Evolutionary conservation across 805 yeast genomes (phyloP), one percentile per base, ranked within the genome.

Genomic region (Suhomyces emberorum): DNA sequence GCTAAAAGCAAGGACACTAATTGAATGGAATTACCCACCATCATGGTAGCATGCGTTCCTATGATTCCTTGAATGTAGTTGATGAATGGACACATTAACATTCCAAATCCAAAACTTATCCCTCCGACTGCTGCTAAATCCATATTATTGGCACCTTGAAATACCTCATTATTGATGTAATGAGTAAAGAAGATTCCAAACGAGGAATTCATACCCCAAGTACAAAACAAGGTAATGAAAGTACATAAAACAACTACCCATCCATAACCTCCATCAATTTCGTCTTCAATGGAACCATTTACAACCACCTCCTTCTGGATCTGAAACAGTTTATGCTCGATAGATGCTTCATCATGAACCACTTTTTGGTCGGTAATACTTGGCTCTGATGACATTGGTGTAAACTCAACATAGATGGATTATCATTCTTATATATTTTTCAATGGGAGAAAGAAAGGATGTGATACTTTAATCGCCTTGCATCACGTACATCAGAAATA

Each of bases 141-240:
- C 37, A 74, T 59, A 34, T 72, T 72, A 1, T 69, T 52, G 0
- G 82, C 81, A 3, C 81, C 85, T 0, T 63, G 59, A 44, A 78
- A 81, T 0, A 69, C 59, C 30, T 72, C 56, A 34, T 71, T 52
- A 28, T 72, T 69, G 16, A 82, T 44, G 49, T 80, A 83, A 43
- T 67, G 70, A 1, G 83, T 69, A 16, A 83, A 60, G 45, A 78
- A 81, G 4, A 83, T 71, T 18, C 87, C 82, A 52, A 70, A 83
- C 3, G 81, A 83, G 4, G 77, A 63, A 44, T 82, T 82, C 44
- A 83, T 73, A 11, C 93, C 93, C 89, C 91, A 83, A 0, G 86
- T 74, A 25, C 74, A 65, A 44, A 78, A 72, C 54, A 77, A 76
- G 28, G 77, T 59, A 3, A 77, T 34, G 18, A 69, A 60, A 3